Base-by-base conservation (phyloP, 768 basidiomycete species). In the Phylloporus sp. region DNA sequence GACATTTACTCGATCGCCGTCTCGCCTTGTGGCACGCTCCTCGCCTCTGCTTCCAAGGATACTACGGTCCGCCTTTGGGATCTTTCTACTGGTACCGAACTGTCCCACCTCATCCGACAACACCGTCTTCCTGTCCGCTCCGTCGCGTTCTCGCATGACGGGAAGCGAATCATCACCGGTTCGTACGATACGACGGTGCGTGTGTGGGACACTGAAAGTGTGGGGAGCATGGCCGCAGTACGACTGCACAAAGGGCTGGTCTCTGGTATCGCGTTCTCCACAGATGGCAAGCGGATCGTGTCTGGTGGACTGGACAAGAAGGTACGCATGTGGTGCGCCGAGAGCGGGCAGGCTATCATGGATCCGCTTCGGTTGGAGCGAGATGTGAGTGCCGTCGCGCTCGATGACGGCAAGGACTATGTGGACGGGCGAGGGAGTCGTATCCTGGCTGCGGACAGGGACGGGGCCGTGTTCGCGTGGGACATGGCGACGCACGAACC, bases 21-120 rank as follows among this genome's bases (percentile, higher is more conserved):
- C 47, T 71, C 70, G 2, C 70, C 70, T 7, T 50, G 57, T 27
- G 70, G 66, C 3, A 55, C 29, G 9, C 54, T 58, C 26, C 65
- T 70, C 32, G 69, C 61, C 0, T 70, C 69, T 1, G 68, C 59
- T 0, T 70, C 69, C 41, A 64, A 58, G 11, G 69, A 70, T 20
- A 65, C 59, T 2, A 59, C 64, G n/a, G 63, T 65, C 6, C 66
- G 70, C 1, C 48, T 70, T 2, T 70, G 68, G 68, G 60, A 66
- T 24, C 27, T 63, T 10, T 24, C 32, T 29, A 54, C 59, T 0
- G 53, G 56, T 1, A 27, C 47, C 0, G 64, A 70, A 35, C 58
- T 68, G 13, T 4, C 58, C 2, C 55, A 62, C 2, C 62, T 68
- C n/a, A 16, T 69, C 18, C 61, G 68, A 28, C 68, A 56, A 31